Percentiles rank a stretch among this genome's conserved stretches.
Evolutionary conservation across 495 filamentous ascomycete species (phyloP).

Genomic region (Cenococcum geophilum): DNA sequence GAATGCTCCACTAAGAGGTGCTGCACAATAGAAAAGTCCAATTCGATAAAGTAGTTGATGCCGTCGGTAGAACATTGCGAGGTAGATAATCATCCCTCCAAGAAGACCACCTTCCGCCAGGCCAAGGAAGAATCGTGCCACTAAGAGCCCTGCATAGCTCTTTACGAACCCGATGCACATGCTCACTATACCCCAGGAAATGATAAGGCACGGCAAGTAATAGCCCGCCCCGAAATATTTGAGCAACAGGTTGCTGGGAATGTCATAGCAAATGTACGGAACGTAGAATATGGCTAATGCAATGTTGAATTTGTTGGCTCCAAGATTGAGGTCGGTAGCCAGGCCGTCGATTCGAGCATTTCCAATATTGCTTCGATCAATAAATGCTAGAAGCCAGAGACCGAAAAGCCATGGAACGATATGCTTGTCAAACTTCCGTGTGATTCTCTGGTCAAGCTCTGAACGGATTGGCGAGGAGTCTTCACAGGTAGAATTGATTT

Average conservation of each 20-base stretch:
- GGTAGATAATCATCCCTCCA: slow-evolving; percentile 49
- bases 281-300: slow-evolving; percentile 48
- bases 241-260: slow-evolving; percentile 43
- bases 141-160: slow-evolving; percentile 42
- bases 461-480: slow-evolving; percentile 4
- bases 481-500: slow-evolving; percentile 14
- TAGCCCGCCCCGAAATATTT: slow-evolving; percentile 39
- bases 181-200: slow-evolving; percentile 48
- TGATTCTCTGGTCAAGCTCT: slow-evolving; percentile 34
- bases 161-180: slow-evolving; percentile 48
- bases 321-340: slow-evolving; percentile 40
- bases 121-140: slow-evolving; percentile 41
- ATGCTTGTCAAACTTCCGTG: slow-evolving; percentile 38
- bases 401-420: slow-evolving; percentile 48
- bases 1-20: slow-evolving; percentile 58
- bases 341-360: slow-evolving; percentile 46
- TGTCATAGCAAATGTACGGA: slow-evolving; percentile 47
- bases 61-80: slow-evolving; percentile 46
- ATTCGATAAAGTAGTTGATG: slow-evolving; percentile 43
- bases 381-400: slow-evolving; percentile 49
- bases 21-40: slow-evolving; percentile 58
- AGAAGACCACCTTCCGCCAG: slow-evolving; percentile 47
- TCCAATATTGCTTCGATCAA: slow-evolving; percentile 50
- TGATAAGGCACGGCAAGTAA: slow-evolving; percentile 32
- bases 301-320: slow-evolving; percentile 43